Percentiles rank a stretch among this genome's conserved stretches.
Conservation (phyloP, 2,329 filamentous ascomycete genomes). For the Trichoderma atroviride region DNA sequence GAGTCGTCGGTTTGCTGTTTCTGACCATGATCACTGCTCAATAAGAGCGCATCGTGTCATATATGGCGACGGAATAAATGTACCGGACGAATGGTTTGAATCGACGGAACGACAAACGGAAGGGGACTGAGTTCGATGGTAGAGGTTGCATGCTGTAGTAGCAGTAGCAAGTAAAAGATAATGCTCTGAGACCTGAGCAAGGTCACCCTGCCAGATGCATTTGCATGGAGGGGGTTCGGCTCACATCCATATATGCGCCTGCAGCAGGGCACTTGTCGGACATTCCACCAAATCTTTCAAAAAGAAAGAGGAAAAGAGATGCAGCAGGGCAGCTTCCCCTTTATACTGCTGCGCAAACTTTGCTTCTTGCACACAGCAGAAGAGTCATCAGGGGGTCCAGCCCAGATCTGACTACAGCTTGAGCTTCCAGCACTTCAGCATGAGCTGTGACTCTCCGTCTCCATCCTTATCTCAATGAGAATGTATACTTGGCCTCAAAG, state of each 20-base stretch:
- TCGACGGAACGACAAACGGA: not conserved
- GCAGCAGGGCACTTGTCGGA: not conserved
- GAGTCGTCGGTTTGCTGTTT: not conserved
- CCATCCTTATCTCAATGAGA: slow-evolving; percentile 25
- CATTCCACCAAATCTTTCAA: slow-evolving; percentile 18
- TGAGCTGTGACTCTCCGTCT: slow-evolving; percentile 22
- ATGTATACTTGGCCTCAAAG: slow-evolving; percentile 11
- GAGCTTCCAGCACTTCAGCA: slow-evolving; percentile 26
- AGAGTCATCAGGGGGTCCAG: slow-evolving; percentile 27
- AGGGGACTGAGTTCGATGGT: slow-evolving; percentile 17
- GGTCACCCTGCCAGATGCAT: slow-evolving; percentile 24
- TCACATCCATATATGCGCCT: slow-evolving; percentile 6
- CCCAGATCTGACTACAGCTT: slow-evolving; percentile 26
- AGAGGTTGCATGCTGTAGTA: slow-evolving; percentile 4
- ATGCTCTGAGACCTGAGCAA: slow-evolving; percentile 17
- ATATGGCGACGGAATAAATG: not conserved
- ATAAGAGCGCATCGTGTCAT: not conserved
- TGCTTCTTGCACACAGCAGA: slow-evolving; percentile 17
- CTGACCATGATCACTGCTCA: not conserved
- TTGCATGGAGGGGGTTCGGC: not conserved
- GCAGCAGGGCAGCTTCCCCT: slow-evolving; percentile 24
- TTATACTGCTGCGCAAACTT: slow-evolving; percentile 26
- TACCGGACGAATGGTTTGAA: not conserved
- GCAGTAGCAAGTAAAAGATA: not conserved
- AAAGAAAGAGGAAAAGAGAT: slow-evolving; percentile 4